Percentiles rank a stretch among this genome's conserved stretches.
Conservation (phyloP, 768 basidiomycete species). For the Agaricus blazei region DNA sequence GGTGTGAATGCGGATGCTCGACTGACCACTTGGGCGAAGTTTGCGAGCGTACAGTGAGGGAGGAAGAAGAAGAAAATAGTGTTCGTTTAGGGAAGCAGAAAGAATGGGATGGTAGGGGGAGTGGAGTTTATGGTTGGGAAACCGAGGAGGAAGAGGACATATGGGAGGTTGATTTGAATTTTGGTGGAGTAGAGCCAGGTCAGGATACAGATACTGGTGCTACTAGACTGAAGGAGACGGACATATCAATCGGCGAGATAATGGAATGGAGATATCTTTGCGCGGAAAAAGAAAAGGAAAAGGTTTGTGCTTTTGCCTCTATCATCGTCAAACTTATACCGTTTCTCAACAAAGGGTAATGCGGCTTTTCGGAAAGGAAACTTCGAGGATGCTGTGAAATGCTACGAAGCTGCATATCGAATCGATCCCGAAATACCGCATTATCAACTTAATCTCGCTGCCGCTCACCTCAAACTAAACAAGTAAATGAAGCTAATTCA, state of each 20-base stretch:
- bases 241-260: conserved; percentile 68
- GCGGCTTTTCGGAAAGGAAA: conserved; percentile 60
- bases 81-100: conserved; percentile 61
- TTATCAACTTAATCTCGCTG: conserved; percentile 74
- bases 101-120: conserved; percentile 76
- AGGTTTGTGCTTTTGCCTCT: conserved; percentile 32
- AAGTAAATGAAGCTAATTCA: conserved; percentile 41
- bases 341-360: conserved; percentile 47
- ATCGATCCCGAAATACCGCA: conserved; percentile 72
- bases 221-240: conserved; percentile 34
- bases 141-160: conserved; percentile 73
- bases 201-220: conserved; percentile 40
- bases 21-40: conserved; percentile 76
- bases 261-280: conserved; percentile 71
- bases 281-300: conserved; percentile 69
- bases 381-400: conserved; percentile 46
- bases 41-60: conserved; percentile 66
- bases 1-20: conserved; percentile 80
- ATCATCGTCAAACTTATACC: background rate
- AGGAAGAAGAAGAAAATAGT: conserved; percentile 57
- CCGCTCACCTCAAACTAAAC: conserved; percentile 64
- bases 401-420: conserved; percentile 54
- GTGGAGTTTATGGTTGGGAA: conserved; percentile 69
- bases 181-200: conserved; percentile 28
- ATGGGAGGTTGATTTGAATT: conserved; percentile 70